Percentiles rank a stretch among this genome's conserved stretches.
These are phyloP conservation scores for Scedosporium boydii DNA, from an alignment of 2,329 filamentous ascomycete genomes.

Conservation along the genomic window DNA sequence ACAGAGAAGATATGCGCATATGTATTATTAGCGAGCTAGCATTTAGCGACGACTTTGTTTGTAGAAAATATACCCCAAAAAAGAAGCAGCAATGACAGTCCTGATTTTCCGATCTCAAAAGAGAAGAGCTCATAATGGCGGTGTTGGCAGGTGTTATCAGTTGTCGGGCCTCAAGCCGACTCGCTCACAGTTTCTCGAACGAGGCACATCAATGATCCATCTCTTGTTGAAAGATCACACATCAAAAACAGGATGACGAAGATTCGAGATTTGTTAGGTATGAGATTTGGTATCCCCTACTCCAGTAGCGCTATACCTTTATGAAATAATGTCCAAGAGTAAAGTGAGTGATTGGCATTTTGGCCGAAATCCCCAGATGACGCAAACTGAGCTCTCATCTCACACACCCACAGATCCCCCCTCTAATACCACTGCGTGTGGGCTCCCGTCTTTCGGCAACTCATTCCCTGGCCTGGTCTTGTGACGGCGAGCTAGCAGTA, in stretches of 20 bases:
- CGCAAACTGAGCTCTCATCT: constrained; percentile 8
- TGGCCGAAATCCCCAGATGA: not conserved
- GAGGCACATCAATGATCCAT: too few relatives aligned
- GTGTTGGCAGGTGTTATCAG: not conserved
- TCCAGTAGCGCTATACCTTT: not conserved
- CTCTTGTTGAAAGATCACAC: too few relatives aligned
- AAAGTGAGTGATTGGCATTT: constrained; percentile 10
- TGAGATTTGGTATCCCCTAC: not conserved
- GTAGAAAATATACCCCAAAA: not conserved
- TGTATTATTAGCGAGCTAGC: too few relatives aligned
- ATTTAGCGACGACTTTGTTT: too few relatives aligned
- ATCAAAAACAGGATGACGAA: too few relatives aligned
- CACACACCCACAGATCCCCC: constrained; percentile 26
- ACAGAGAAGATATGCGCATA: too few relatives aligned
- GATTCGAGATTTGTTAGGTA: not conserved
- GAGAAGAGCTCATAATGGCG: not conserved
- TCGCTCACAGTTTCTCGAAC: too few relatives aligned
- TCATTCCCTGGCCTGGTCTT: constrained; percentile 40
- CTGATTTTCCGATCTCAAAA: not conserved
- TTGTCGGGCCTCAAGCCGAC: not conserved
- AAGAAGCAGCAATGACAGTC: not conserved
- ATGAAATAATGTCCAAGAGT: not conserved
- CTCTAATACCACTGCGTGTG: constrained; percentile 35
- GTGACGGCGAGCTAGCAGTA: constrained; percentile 47
- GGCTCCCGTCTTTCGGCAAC: constrained; percentile 33